Conservation (phyloP, 2,329 filamentous ascomycete species). For the Diaporthe amygdali region DNA sequence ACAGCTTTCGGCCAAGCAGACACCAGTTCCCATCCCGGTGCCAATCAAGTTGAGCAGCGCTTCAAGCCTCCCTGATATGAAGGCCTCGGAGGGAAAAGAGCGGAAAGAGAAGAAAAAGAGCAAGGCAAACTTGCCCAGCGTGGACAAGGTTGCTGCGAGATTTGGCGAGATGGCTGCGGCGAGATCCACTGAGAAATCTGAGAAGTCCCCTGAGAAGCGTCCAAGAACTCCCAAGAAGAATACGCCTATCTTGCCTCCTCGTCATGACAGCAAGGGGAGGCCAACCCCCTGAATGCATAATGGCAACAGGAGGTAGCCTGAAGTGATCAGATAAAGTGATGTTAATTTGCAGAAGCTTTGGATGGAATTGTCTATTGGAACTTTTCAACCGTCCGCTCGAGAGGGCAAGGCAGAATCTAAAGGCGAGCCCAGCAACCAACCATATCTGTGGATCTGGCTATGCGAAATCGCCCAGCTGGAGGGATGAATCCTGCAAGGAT, state of each 20-base stretch:
- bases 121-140: not conserved
- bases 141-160: not conserved
- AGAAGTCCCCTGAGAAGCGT: not conserved
- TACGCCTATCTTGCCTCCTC: slow-evolving; percentile 14
- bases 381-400: not conserved
- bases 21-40: slow-evolving; percentile 17
- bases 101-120: slow-evolving; percentile 13
- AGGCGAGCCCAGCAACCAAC: not conserved
- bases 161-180: not conserved
- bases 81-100: slow-evolving; percentile 18
- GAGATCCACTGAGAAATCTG: not conserved
- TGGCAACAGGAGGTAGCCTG: too few relatives aligned
- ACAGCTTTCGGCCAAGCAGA: slow-evolving; percentile 15
- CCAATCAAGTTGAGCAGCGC: not conserved
- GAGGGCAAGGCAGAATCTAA: not conserved
- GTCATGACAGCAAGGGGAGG: not conserved
- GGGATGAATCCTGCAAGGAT: not conserved
- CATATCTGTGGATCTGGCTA: not conserved
- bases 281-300: not conserved
- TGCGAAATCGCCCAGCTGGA: not conserved
- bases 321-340: too few relatives aligned
- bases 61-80: not conserved
- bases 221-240: slow-evolving; percentile 8
- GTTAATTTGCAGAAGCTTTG: too few relatives aligned
- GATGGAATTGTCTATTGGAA: not conserved